A percentile compares a stretch with the other conserved stretches of the same genome.
phyloP scores from a whole-genome alignment of 2,329 filamentous ascomycete genomes.

The Salinomyces thailandicus region DNA sequence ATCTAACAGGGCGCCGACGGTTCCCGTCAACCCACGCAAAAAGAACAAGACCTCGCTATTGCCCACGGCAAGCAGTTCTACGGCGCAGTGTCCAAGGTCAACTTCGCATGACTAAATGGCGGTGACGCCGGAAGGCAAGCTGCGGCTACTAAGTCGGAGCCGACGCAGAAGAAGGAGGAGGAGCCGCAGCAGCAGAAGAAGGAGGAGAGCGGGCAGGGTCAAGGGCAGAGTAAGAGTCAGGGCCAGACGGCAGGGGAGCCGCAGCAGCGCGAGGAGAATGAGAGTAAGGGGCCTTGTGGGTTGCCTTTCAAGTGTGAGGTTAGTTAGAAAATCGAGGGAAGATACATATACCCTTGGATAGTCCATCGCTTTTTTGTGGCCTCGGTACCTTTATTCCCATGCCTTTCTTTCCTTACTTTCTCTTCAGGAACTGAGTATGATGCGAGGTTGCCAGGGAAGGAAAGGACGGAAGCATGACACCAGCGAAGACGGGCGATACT shows the following conservation, averaged over 20 bases:
- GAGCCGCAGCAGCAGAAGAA: conserved; percentile 1
- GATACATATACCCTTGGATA: too few species aligned
- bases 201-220: not conserved
- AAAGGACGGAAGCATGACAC: too few species aligned
- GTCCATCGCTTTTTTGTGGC: too few species aligned
- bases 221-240: conserved; percentile 7
- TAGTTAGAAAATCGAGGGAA: conserved; percentile 4
- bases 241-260: conserved; percentile 21
- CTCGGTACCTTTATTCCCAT: too few species aligned
- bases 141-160: too few species aligned
- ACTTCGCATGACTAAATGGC: conserved; percentile 64
- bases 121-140: conserved; percentile 20
- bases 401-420: too few species aligned
- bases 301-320: conserved; percentile 65
- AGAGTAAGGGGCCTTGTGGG: conserved; percentile 62
- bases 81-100: conserved; percentile 60
- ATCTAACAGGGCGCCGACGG: conserved; percentile 52
- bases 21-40: conserved; percentile 63
- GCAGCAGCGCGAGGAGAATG: conserved; percentile 33
- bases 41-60: conserved; percentile 69
- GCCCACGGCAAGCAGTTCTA: conserved; percentile 83
- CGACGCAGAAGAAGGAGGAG: conserved; percentile 10
- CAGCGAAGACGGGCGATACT: too few species aligned
- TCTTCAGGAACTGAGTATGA: too few species aligned
- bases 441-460: too few species aligned